Base-by-base conservation (phyloP, 495 filamentous ascomycete species). In the Penicillium manginii region DNA sequence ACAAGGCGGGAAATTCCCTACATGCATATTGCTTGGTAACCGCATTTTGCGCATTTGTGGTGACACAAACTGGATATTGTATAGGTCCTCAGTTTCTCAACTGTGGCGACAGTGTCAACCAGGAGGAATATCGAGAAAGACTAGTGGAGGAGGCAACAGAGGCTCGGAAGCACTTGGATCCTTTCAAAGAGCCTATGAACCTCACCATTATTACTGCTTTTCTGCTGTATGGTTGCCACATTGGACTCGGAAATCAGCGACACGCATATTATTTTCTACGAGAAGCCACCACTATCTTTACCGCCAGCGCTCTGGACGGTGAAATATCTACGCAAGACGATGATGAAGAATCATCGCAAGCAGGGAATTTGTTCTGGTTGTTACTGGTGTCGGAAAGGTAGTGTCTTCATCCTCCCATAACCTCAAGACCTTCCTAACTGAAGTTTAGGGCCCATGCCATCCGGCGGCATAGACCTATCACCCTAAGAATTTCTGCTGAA, bases 11-110 rank as follows among this genome's bases (percentile, higher is more conserved):
- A 0, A n/a, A 12, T 3, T 47, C 21, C 4, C 15, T 83, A 47
- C 88, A 90, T 62, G 81, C 86, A 1, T 93, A 93, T 70, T 91
- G 88, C 62, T 77, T 93, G 10, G 72, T 93, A 26, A 81, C 83
- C 12, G 85, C 90, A 6, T 75, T 93, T 6, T 92, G 87, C 66
- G 88, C 88, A 3, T 92, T 89, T 73, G 87, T 92, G 71, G 81
- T 91, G 74, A 88, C 90, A 10, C 91, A 93, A 60, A 69, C 67
- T 2, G 64, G 64, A 10, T 64, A 55, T 23, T 45, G 15, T 46
- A 55, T 46, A 17, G 37, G 35, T 5, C 53, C 58, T 54, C 5
- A 32, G 35, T 35, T 51, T 3, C 22, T 26, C 0, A 86, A 86
- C 4, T 9, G 19, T 29, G 15, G 14, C 22, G 6, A 14, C 6